Evolutionary conservation across 2,329 filamentous ascomycete species (phyloP).

Genomic region (Keithomyces neogunnii): DNA sequence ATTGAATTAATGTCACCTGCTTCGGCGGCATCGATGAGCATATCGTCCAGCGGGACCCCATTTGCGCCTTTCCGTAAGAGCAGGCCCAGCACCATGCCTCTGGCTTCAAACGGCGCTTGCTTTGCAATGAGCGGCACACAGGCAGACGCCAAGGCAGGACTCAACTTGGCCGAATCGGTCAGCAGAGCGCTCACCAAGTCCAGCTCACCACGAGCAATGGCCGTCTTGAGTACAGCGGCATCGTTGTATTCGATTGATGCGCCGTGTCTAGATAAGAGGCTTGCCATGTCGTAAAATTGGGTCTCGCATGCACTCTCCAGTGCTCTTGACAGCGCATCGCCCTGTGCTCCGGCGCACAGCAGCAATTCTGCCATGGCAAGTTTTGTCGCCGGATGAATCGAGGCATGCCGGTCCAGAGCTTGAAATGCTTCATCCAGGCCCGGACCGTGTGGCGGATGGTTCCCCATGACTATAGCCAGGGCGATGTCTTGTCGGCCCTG

Average conservation of each 20-base stretch:
- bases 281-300: conserved; percentile 46
- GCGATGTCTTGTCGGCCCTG: conserved; percentile 44
- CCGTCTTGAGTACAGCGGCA: conserved; percentile 38
- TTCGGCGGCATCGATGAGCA: conserved; percentile 40
- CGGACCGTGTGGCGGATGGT: conserved; percentile 38
- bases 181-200: conserved; percentile 40
- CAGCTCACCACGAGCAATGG: conserved; percentile 35
- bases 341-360: conserved; percentile 48
- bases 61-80: conserved; percentile 43
- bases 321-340: conserved; percentile 38
- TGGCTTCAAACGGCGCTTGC: conserved; percentile 34
- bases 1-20: conserved; percentile 38
- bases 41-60: conserved; percentile 38
- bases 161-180: conserved; percentile 32
- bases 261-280: conserved; percentile 42
- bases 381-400: conserved; percentile 40
- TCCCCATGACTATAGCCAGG: conserved; percentile 45
- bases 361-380: conserved; percentile 45
- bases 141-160: conserved; percentile 36
- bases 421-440: conserved; percentile 43
- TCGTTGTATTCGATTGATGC: conserved; percentile 47
- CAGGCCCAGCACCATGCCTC: conserved; percentile 33
- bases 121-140: conserved; percentile 42
- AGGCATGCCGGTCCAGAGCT: conserved; percentile 34
- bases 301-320: conserved; percentile 39